Base-by-base conservation (phyloP, 225 moss, liverwort and hornwort species). In the Sphagnum contortum region DNA sequence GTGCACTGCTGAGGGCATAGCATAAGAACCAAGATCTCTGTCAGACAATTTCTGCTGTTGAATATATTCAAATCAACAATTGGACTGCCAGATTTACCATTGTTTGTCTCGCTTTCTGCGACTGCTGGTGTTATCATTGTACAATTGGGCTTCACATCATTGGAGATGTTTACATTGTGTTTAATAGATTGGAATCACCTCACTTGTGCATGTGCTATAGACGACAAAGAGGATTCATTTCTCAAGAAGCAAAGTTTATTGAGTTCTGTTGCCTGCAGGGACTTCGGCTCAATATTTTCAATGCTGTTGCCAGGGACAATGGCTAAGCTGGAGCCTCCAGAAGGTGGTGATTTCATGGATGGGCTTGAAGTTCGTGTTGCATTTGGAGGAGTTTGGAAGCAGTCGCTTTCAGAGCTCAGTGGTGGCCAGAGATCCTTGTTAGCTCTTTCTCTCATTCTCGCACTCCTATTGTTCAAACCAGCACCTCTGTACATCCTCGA, bases 371-470 rank as follows among this genome's bases (percentile, higher is more conserved):
- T 98, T 55, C 81, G 86, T 64, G 96, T 98, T 66, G 90, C 93
- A 45, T 98, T 98, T 66, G 96, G 96, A 74, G 81, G 80, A 55
- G 90, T 98, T 66, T 98, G 96, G 96, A 98, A 98, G 87, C 90
- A 98, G 64, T 98, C 96, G 6, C 88, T 98, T 47, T 98, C 96
- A 65, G 96, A 98, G 79, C 88, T 98, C 12, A 98, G 96, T 74
- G 96, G 96, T 61, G 96, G 96, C 51, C 96, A 98, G 76, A 84
- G 96, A 59, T 98, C 96, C 8, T 68, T 98, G 77, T 80, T 98
- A 55, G 96, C 96, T 7, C 88, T 98, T 53, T 92, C 96, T 64
- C 92, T 98, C 62, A 92, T 98, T 75, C 92, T 98, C 9, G 85
- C 90, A 64, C 80, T 98, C 57, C 92, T 98, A 59, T 73, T 98